Conservation (phyloP, 192 early-diverging fungal genomes). For the Linnemannia elongata region DNA sequence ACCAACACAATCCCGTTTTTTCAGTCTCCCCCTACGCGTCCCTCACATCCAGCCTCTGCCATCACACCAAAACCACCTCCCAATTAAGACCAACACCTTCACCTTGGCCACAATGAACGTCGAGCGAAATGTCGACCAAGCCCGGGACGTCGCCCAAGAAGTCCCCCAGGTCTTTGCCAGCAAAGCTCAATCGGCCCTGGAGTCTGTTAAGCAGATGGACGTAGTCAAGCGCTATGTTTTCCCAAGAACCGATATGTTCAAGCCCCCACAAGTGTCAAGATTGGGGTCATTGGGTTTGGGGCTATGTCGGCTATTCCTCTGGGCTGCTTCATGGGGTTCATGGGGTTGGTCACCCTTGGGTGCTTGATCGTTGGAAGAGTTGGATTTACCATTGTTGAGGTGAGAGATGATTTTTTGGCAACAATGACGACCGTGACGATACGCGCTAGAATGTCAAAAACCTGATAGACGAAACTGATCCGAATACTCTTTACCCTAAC, state of each 20-base stretch:
- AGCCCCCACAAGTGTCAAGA: neutral
- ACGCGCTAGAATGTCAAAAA: too few relatives aligned
- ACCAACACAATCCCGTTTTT: neutral
- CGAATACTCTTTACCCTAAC: too few relatives aligned
- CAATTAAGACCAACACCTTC: neutral
- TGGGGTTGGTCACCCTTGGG: too few relatives aligned
- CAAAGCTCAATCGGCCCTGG: neutral
- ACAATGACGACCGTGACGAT: too few relatives aligned
- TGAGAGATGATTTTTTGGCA: neutral
- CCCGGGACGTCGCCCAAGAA: neutral
- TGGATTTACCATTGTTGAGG: too few relatives aligned
- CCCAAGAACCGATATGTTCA: neutral
- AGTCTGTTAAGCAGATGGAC: neutral
- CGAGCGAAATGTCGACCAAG: neutral
- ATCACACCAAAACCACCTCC: neutral
- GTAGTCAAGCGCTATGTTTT: neutral
- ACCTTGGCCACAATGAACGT: neutral
- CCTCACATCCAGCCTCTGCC: neutral
- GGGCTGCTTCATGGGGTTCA: slow-evolving; percentile 22
- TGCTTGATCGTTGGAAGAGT: too few relatives aligned
- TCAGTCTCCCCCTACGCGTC: neutral
- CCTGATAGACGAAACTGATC: too few relatives aligned
- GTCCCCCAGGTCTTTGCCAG: neutral
- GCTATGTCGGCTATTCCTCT: slow-evolving; percentile 31
- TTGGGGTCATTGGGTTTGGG: neutral